A percentile compares a stretch with the other conserved stretches of the same genome.
These are phyloP conservation scores for Spinellus fusiger DNA, from an alignment of 192 early-diverging fungal species.

Conservation along the genomic window DNA sequence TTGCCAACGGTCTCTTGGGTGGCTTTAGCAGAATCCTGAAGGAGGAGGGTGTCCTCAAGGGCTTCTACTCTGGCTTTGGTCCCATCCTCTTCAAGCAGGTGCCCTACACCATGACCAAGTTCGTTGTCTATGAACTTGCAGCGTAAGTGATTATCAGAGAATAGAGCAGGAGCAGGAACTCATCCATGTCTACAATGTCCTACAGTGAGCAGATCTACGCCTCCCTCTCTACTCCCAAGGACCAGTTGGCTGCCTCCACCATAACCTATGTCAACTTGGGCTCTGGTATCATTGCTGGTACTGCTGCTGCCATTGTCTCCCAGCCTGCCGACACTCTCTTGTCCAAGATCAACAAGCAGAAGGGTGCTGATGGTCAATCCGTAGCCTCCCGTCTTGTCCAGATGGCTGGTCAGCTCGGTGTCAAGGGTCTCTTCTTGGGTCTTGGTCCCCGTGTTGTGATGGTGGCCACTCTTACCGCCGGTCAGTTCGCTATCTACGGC, in stretches of 20 bases:
- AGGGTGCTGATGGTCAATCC: constrained; percentile 52
- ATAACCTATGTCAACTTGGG: constrained; percentile 47
- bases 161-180: neutral
- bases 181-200: neutral
- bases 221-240: constrained; percentile 33
- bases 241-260: constrained; percentile 34
- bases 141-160: constrained; percentile 27
- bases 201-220: constrained; percentile 45
- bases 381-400: constrained; percentile 47
- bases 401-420: constrained; percentile 38
- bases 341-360: constrained; percentile 68
- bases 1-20: constrained; percentile 52
- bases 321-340: constrained; percentile 67
- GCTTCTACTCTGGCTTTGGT: constrained; percentile 75
- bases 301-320: constrained; percentile 59
- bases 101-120: constrained; percentile 80
- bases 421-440: constrained; percentile 53
- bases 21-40: constrained; percentile 54
- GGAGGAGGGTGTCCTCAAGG: constrained; percentile 60
- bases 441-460: constrained; percentile 63
- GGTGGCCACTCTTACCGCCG: constrained; percentile 60
- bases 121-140: constrained; percentile 56
- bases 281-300: constrained; percentile 62
- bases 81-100: constrained; percentile 74
- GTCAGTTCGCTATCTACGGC: constrained; percentile 62